phyloP scores from a whole-genome alignment of 1,284 basidiomycete genomes.

The Leccinum holopus region DNA sequence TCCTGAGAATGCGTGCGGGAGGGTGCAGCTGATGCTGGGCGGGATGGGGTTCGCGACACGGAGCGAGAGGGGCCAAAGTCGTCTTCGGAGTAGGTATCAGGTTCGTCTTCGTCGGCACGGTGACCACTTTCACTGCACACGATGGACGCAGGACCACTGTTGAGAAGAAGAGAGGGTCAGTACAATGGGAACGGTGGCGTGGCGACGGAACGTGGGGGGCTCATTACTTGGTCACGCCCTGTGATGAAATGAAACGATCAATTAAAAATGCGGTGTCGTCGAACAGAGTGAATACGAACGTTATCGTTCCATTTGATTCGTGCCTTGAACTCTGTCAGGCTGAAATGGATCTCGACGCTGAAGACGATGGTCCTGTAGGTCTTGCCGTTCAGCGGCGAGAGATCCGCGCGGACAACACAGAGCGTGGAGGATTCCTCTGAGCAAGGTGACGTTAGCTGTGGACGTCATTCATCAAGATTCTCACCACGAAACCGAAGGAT shows the following conservation, averaged over 20 bases:
- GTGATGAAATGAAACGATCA: slow-evolving; percentile 10
- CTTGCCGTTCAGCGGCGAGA: slow-evolving; percentile 57
- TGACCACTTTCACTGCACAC: slow-evolving; percentile 77
- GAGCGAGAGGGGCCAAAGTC: slow-evolving; percentile 38
- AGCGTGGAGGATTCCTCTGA: slow-evolving; percentile 70
- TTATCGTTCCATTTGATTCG: slow-evolving; percentile 79
- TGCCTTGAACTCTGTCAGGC: slow-evolving; percentile 74
- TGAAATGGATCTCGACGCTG: slow-evolving; percentile 78
- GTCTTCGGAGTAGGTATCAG: slow-evolving; percentile 54
- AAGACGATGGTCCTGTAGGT: slow-evolving; percentile 69
- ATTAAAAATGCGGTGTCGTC: slow-evolving; percentile 1
- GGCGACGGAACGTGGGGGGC: slow-evolving; percentile 35
- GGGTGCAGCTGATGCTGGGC: slow-evolving; percentile 29
- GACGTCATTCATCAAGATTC: slow-evolving; percentile 7
- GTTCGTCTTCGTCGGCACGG: slow-evolving; percentile 68
- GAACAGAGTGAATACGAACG: slow-evolving; percentile 39
- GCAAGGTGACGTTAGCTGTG: slow-evolving; percentile 5
- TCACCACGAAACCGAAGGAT: slow-evolving; percentile 61
- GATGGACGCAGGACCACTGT: slow-evolving; percentile 72
- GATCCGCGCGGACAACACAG: slow-evolving; percentile 71
- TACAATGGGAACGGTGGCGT: not conserved
- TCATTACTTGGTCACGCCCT: slow-evolving; percentile 67
- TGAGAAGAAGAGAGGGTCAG: slow-evolving; percentile 9
- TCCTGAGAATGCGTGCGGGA: slow-evolving; percentile 33
- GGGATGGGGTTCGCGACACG: slow-evolving; percentile 30